Conservation (phyloP, 495 filamentous ascomycete species). For the Neurospora hispaniola region DNA sequence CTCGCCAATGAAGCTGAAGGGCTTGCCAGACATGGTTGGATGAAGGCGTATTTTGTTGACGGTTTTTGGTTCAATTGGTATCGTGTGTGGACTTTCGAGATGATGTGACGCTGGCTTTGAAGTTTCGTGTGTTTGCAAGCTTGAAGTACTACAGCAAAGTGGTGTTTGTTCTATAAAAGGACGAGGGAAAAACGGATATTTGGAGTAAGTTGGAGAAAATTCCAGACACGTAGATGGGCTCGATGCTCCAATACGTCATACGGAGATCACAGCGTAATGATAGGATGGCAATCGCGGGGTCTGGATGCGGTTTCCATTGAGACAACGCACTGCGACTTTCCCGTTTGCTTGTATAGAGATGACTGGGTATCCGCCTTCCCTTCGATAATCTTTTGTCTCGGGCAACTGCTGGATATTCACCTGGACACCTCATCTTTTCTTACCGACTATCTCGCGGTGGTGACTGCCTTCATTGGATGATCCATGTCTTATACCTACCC, state of each 20-base stretch:
- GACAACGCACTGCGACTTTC: background rate
- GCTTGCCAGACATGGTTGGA: background rate
- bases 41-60: background rate
- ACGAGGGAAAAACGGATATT: background rate
- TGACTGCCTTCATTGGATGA: background rate
- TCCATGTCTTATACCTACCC: background rate
- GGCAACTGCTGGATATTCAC: background rate
- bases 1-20: constrained; percentile 52
- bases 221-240: background rate
- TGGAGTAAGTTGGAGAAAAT: background rate
- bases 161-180: background rate
- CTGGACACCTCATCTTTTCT: background rate
- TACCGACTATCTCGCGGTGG: background rate
- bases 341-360: background rate
- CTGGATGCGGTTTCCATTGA: background rate
- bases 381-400: background rate
- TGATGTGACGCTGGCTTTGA: background rate
- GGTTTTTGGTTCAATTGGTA: background rate
- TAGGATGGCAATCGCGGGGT: background rate
- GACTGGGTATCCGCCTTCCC: background rate
- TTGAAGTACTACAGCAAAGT: background rate
- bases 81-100: background rate
- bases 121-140: background rate
- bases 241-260: background rate
- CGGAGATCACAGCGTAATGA: background rate